Evolutionary conservation across 495 filamentous ascomycete species (phyloP).

Genomic region (Aspergillus campestris): DNA sequence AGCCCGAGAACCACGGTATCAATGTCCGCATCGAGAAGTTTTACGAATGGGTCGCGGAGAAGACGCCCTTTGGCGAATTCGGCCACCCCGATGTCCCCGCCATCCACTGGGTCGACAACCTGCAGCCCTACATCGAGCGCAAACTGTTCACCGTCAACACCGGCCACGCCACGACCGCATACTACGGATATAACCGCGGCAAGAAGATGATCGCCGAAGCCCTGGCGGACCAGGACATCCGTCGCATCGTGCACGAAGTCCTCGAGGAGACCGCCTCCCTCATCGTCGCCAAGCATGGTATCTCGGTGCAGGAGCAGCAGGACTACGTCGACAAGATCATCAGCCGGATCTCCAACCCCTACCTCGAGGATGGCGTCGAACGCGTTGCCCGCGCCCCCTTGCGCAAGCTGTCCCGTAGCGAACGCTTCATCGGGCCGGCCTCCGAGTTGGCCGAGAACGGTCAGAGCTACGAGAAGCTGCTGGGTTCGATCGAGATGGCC

Average conservation of each 20-base stretch:
- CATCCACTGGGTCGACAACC: slow-evolving; percentile 84
- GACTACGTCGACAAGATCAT: slow-evolving; percentile 90
- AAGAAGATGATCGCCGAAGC: slow-evolving; percentile 85
- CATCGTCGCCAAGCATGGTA: slow-evolving; percentile 79
- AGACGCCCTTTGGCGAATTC: slow-evolving; percentile 61
- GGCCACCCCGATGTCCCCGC: slow-evolving; percentile 69
- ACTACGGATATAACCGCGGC: slow-evolving; percentile 77
- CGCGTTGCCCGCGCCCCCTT: slow-evolving; percentile 93
- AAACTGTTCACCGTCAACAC: slow-evolving; percentile 99
- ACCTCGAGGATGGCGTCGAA: slow-evolving; percentile 85
- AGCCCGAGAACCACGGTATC: slow-evolving; percentile 67
- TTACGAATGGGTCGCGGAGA: slow-evolving; percentile 96
- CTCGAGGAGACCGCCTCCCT: slow-evolving; percentile 76
- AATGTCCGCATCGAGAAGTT: slow-evolving; percentile 96
- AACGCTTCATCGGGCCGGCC: slow-evolving; percentile 91
- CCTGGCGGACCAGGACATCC: slow-evolving; percentile 59
- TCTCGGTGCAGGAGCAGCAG: slow-evolving; percentile 67
- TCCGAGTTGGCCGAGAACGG: slow-evolving; percentile 73
- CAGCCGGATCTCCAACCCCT: slow-evolving; percentile 86
- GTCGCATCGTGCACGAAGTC: slow-evolving; percentile 61
- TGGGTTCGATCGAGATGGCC: slow-evolving; percentile 75
- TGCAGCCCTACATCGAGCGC: slow-evolving; percentile 93
- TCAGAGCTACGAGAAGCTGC: slow-evolving; percentile 56
- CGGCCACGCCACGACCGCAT: slow-evolving; percentile 91
- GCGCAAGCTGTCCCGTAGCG: slow-evolving; percentile 83